phyloP scores from a whole-genome alignment of 345 rosid species.

The Eucalyptus paniculata region DNA sequence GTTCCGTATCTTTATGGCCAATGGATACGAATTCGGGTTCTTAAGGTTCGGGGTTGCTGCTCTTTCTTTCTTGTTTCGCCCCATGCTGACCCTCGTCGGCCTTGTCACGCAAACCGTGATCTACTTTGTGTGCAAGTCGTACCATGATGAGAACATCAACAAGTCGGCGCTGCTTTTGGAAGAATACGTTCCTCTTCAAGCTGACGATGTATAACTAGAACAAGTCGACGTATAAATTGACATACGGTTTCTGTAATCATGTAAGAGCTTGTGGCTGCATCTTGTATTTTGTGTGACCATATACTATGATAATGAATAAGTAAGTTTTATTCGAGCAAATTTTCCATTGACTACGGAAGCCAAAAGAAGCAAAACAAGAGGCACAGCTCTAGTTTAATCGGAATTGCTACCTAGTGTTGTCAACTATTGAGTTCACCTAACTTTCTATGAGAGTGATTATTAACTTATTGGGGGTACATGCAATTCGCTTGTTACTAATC shows the following conservation, averaged over 20 bases:
- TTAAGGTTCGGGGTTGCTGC: constrained; percentile 8
- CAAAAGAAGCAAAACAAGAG: background rate
- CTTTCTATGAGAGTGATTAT: background rate
- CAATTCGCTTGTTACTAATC: background rate
- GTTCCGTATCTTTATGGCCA: background rate
- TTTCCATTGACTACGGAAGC: background rate
- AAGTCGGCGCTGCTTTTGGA: constrained; percentile 26
- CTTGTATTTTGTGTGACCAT: background rate
- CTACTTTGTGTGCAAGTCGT: constrained; percentile 51
- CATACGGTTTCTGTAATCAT: background rate
- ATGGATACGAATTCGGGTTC: background rate
- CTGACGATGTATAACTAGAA: constrained; percentile 28
- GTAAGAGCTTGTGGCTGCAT: background rate
- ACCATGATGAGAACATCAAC: constrained; percentile 26
- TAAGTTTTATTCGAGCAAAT: background rate
- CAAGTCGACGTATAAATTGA: background rate
- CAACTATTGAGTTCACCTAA: background rate
- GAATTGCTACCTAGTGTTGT: background rate
- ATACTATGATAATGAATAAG: background rate
- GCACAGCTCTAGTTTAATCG: background rate
- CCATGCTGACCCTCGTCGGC: constrained; percentile 9
- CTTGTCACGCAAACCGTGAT: constrained; percentile 30
- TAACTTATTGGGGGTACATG: background rate
- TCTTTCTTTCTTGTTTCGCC: constrained; percentile 8
- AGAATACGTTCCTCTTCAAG: constrained; percentile 33